phyloP scores from a whole-genome alignment of 1,284 basidiomycete species.

The Pseudozyma thailandica region DNA sequence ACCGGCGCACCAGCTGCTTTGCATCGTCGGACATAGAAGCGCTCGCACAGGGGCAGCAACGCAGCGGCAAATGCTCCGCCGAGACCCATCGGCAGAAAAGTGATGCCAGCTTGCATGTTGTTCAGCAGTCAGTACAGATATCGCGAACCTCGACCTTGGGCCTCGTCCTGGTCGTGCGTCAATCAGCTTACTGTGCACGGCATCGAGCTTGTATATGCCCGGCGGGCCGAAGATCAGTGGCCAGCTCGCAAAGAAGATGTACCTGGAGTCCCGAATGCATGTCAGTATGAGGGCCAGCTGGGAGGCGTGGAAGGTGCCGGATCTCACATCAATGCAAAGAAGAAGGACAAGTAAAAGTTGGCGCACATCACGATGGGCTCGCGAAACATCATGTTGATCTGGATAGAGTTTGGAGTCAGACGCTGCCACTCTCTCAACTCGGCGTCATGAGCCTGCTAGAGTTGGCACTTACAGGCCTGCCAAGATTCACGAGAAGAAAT shows the following conservation, averaged over 20 bases:
- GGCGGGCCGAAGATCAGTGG: slow-evolving; percentile 41
- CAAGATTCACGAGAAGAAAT: slow-evolving; percentile 26
- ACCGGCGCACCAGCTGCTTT: background rate
- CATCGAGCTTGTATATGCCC: slow-evolving; percentile 33
- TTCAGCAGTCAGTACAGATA: too few relatives aligned
- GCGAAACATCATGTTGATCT: slow-evolving; percentile 43
- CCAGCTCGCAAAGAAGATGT: slow-evolving; percentile 45
- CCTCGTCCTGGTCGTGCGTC: too few relatives aligned
- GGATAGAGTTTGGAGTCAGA: background rate
- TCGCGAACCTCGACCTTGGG: too few relatives aligned
- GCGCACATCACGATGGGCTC: slow-evolving; percentile 45
- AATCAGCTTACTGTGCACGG: slow-evolving; percentile 29
- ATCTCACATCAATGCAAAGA: slow-evolving; percentile 44
- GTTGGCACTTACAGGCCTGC: slow-evolving; percentile 28
- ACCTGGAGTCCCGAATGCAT: slow-evolving; percentile 10
- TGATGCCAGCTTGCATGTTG: slow-evolving; percentile 42
- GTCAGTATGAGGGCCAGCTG: background rate
- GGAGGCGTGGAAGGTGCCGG: background rate
- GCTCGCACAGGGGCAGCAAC: slow-evolving; percentile 17
- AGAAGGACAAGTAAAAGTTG: slow-evolving; percentile 41
- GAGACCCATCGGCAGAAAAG: slow-evolving; percentile 31
- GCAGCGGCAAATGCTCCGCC: slow-evolving; percentile 24
- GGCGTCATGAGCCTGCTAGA: background rate
- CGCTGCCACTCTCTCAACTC: background rate
- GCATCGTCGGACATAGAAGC: slow-evolving; percentile 5